Conservation (phyloP, 805 yeast species). For the Kodamaea sagamina region DNA sequence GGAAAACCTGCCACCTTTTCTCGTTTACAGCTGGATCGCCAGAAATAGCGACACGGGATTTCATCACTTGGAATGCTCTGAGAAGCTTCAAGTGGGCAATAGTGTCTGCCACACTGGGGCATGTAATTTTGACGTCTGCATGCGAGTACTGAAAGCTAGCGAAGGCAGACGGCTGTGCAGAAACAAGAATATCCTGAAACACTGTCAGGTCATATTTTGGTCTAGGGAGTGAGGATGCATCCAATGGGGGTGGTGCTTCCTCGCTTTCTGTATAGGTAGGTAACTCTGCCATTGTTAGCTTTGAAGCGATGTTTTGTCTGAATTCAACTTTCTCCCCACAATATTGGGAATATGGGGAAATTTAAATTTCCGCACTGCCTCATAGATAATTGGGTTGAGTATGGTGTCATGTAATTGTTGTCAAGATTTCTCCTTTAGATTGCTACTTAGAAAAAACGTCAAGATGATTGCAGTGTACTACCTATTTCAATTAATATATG, state of each 20-base stretch:
- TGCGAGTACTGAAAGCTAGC: constrained; percentile 1
- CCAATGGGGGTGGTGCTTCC: neutral
- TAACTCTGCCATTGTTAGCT: neutral
- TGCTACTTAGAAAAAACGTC: no score
- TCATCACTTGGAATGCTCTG: constrained; percentile 23
- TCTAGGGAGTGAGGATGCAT: neutral
- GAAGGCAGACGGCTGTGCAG: constrained; percentile 1
- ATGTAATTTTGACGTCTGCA: neutral
- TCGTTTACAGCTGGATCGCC: constrained; percentile 6
- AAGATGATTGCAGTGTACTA: no score
- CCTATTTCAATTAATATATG: no score
- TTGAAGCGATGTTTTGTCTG: neutral
- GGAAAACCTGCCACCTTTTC: constrained; percentile 25
- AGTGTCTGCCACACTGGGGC: constrained; percentile 18
- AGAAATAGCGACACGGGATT: constrained; percentile 13
- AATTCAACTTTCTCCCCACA: no score
- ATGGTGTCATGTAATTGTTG: no score
- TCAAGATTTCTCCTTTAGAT: no score
- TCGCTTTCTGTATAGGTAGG: neutral
- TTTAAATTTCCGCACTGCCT: no score
- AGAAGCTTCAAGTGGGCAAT: constrained; percentile 26
- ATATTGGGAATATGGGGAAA: no score
- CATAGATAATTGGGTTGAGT: no score
- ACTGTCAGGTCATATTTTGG: neutral
- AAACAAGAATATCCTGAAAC: neutral